Percentiles rank a stretch among this genome's conserved stretches.
phyloP scores from a whole-genome alignment of 768 basidiomycete genomes.

The Royoungia palumana region DNA sequence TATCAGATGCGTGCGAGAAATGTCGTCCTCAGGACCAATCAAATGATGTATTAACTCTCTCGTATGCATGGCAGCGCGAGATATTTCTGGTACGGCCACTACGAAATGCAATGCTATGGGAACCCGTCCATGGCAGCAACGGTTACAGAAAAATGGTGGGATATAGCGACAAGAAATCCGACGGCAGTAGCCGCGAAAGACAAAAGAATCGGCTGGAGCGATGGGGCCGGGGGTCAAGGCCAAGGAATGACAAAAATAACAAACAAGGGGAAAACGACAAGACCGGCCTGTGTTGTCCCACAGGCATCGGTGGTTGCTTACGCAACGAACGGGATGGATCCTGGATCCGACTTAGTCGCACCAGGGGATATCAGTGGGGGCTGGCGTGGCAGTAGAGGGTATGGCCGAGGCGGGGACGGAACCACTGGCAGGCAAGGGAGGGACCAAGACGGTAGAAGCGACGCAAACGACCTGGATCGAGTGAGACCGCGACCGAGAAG shows the following conservation, averaged over 20 bases:
- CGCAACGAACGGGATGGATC: not conserved
- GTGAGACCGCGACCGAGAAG: not conserved
- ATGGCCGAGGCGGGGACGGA: constrained; percentile 24
- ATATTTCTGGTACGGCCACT: constrained; percentile 26
- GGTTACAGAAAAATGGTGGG: constrained; percentile 9
- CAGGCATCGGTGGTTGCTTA: constrained; percentile 6
- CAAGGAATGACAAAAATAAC: not conserved
- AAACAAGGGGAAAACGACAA: constrained; percentile 18
- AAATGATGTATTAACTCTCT: constrained; percentile 8
- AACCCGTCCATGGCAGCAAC: constrained; percentile 5
- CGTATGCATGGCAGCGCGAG: constrained; percentile 23
- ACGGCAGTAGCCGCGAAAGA: not conserved
- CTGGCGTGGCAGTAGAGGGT: constrained; percentile 32
- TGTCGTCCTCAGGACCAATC: constrained; percentile 17
- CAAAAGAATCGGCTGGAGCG: constrained; percentile 2
- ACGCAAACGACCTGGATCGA: constrained; percentile 52
- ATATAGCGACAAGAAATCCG: constrained; percentile 21
- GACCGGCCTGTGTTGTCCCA: constrained; percentile 25
- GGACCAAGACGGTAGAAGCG: constrained; percentile 38
- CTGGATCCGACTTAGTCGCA: constrained; percentile 41
- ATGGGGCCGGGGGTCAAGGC: not conserved
- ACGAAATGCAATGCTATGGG: constrained; percentile 10
- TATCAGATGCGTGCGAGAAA: too few relatives aligned
- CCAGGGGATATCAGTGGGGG: constrained; percentile 40
- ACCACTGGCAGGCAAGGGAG: constrained; percentile 40